Conservation (phyloP, 805 yeast species). For the Torulaspora franciscae region DNA sequence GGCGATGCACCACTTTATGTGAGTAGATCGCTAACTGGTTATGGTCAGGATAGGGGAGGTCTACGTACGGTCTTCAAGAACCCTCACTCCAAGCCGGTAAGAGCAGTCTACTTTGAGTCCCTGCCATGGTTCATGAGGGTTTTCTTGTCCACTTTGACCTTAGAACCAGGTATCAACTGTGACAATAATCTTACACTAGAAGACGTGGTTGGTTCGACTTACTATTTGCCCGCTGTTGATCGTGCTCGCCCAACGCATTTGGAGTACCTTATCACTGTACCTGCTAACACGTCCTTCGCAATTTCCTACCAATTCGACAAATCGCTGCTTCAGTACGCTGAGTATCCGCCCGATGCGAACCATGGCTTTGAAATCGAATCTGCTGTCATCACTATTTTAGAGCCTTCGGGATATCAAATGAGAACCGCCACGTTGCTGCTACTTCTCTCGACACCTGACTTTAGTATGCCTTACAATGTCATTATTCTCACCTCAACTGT, state of each 20-base stretch:
- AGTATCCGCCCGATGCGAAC: conserved; percentile 99
- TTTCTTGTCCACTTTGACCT: conserved; percentile 63
- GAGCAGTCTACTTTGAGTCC: conserved; percentile 66
- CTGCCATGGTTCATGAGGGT: conserved; percentile 91
- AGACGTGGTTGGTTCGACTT: conserved; percentile 45
- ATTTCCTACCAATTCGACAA: conserved; percentile 81
- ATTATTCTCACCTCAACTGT: conserved; percentile 90
- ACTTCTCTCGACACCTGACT: conserved; percentile 93
- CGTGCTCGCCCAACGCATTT: conserved; percentile 76
- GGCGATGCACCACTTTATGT: conserved; percentile 60
- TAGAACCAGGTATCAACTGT: conserved; percentile 31
- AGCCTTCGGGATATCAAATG: conserved; percentile 43
- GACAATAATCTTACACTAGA: conserved; percentile 21
- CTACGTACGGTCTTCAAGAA: conserved; percentile 74
- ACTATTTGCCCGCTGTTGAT: conserved; percentile 75
- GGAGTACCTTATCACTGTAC: conserved; percentile 62
- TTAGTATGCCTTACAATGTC: conserved; percentile 97
- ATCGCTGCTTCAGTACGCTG: conserved; percentile 74
- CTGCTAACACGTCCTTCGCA: conserved; percentile 56
- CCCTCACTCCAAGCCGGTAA: conserved; percentile 47
- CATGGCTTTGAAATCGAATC: conserved; percentile 96
- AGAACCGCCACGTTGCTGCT: conserved; percentile 85
- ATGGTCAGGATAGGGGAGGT: conserved; percentile 88
- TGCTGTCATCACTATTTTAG: conserved; percentile 63
- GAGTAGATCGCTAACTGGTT: conserved; percentile 84